Percentiles rank a stretch among this genome's conserved stretches.
Conservation (phyloP, 768 basidiomycete species). For the Cystofilobasidium macerans region DNA sequence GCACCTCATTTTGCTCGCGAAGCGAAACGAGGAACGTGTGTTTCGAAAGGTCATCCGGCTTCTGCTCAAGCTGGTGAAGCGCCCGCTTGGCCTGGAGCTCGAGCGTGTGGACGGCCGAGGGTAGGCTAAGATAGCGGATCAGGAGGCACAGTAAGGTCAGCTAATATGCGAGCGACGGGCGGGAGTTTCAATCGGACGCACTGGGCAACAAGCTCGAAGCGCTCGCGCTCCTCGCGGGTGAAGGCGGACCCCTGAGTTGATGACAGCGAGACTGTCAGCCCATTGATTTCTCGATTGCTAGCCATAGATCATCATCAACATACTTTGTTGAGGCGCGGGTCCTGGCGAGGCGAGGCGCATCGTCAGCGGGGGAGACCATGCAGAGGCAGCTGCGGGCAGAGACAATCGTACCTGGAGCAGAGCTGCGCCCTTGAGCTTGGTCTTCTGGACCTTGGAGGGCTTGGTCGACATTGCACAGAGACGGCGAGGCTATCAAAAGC, state of each 20-base stretch:
- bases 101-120: slow-evolving; percentile 1
- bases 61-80: not conserved
- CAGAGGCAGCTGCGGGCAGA: no score
- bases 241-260: slow-evolving; percentile 21
- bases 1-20: not conserved
- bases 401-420: no score
- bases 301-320: no score
- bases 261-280: no score
- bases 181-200: not conserved
- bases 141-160: not conserved
- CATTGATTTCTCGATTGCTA: no score
- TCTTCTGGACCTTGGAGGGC: not conserved
- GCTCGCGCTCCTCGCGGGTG: slow-evolving; percentile 6
- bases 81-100: slow-evolving; percentile 11
- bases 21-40: slow-evolving; percentile 5
- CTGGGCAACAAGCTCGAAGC: slow-evolving; percentile 7
- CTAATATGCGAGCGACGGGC: not conserved
- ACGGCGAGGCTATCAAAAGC: no score
- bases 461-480: not conserved
- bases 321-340: not conserved
- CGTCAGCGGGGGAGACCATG: no score
- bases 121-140: no score
- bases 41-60: not conserved
- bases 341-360: no score
- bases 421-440: not conserved